Evolutionary conservation across 139 green algal species (phyloP).

Genomic region (Mesotaenium endlicherianum): DNA sequence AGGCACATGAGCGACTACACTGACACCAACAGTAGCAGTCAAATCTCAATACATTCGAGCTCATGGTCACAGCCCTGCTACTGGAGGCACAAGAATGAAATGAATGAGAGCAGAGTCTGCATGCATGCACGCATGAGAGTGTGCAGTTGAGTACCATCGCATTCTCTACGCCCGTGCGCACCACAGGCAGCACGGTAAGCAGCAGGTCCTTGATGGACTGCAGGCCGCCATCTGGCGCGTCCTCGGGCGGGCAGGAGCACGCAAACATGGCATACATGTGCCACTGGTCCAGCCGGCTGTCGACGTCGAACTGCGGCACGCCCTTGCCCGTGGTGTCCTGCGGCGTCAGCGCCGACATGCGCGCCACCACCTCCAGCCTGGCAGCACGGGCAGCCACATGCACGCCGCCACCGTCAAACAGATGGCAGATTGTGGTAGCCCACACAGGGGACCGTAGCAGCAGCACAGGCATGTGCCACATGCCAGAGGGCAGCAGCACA

Average conservation of each 20-base stretch:
- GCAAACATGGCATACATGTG: slow-evolving; percentile 61
- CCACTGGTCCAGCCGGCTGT: slow-evolving; percentile 54
- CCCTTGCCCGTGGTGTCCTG: slow-evolving; percentile 22
- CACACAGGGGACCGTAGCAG: too few relatives aligned
- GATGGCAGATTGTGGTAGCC: too few relatives aligned
- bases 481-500: too few relatives aligned
- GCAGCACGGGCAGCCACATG: too few relatives aligned
- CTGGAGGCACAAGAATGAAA: too few relatives aligned
- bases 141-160: neutral
- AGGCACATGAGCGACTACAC: neutral
- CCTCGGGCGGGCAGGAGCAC: slow-evolving; percentile 48
- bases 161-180: slow-evolving; percentile 34
- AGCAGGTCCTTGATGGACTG: slow-evolving; percentile 32
- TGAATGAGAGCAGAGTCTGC: neutral
- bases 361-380: neutral
- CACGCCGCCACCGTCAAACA: too few relatives aligned
- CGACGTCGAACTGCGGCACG: neutral
- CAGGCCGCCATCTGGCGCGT: slow-evolving; percentile 19
- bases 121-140: neutral
- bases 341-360: neutral
- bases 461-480: too few relatives aligned
- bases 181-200: slow-evolving; percentile 49
- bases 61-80: too few relatives aligned
- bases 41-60: too few relatives aligned
- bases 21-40: neutral